These are phyloP conservation scores for Penicillium griseofulvum DNA, from an alignment of 2,329 filamentous ascomycete genomes.

Conservation along the genomic window DNA sequence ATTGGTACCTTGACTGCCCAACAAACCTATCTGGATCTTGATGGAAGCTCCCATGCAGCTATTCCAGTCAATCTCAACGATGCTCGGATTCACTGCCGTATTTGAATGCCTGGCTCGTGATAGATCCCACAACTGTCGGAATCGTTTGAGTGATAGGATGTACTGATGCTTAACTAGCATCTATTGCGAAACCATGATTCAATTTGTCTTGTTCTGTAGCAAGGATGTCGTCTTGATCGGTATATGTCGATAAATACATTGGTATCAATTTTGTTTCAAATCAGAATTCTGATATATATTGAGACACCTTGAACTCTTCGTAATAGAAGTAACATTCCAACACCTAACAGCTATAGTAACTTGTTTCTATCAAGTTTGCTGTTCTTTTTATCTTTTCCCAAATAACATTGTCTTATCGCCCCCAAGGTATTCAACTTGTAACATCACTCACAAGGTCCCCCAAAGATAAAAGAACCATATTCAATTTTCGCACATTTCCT, in stretches of 20 bases:
- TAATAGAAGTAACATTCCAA: background rate
- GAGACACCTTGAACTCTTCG: too few relatives aligned
- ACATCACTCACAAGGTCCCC: slow-evolving; percentile 1
- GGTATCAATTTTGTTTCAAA: background rate
- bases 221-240: too few relatives aligned
- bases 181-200: background rate
- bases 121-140: too few relatives aligned
- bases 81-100: slow-evolving; percentile 7
- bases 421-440: slow-evolving; percentile 2
- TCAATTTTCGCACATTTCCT: background rate
- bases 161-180: background rate
- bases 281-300: background rate
- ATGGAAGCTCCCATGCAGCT: slow-evolving; percentile 5
- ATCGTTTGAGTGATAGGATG: too few relatives aligned
- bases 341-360: background rate
- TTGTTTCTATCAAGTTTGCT: too few relatives aligned
- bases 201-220: background rate
- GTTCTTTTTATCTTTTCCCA: background rate
- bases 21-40: slow-evolving; percentile 11
- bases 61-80: slow-evolving; percentile 9
- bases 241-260: background rate
- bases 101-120: background rate
- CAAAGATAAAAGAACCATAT: background rate
- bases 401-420: slow-evolving; percentile 4
- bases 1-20: slow-evolving; percentile 7